A percentile compares a stretch with the other conserved stretches of the same genome.
Evolutionary conservation across 2,329 filamentous ascomycete species (phyloP).

Genomic region (Chaetomium olivaceum): DNA sequence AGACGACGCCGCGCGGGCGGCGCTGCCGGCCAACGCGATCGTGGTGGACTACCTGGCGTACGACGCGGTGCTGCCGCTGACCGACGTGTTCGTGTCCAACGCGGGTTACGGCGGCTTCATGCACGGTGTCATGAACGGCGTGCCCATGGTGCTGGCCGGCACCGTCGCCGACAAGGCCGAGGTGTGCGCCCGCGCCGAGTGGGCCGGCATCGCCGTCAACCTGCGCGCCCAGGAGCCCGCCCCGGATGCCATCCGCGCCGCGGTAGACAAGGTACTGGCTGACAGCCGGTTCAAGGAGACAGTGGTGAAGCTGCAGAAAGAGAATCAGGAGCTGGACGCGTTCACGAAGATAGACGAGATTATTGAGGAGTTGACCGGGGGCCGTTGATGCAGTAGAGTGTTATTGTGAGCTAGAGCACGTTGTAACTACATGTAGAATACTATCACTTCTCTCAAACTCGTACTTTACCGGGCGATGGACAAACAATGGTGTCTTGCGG

Average conservation of each 20-base stretch:
- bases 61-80: constrained; percentile 47
- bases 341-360: constrained; percentile 13
- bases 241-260: constrained; percentile 34
- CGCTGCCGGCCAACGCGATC: constrained; percentile 42
- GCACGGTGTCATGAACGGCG: constrained; percentile 47
- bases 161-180: constrained; percentile 46
- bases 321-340: constrained; percentile 29
- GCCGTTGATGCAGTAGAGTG: neutral
- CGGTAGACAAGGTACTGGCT: constrained; percentile 38
- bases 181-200: constrained; percentile 44
- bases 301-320: constrained; percentile 31
- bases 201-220: constrained; percentile 48
- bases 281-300: constrained; percentile 38
- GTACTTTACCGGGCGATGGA: neutral
- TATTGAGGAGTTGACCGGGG: constrained; percentile 12
- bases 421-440: neutral
- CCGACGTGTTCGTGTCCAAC: constrained; percentile 50
- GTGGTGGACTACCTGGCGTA: constrained; percentile 52
- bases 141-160: constrained; percentile 51
- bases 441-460: neutral
- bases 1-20: constrained; percentile 14
- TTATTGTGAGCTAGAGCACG: neutral
- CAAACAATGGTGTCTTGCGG: too few species aligned
- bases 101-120: constrained; percentile 51
- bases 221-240: constrained; percentile 41